These are phyloP conservation scores for Arabidopsis arenosa DNA, from an alignment of 345 rosid genomes.

Conservation along the genomic window DNA sequence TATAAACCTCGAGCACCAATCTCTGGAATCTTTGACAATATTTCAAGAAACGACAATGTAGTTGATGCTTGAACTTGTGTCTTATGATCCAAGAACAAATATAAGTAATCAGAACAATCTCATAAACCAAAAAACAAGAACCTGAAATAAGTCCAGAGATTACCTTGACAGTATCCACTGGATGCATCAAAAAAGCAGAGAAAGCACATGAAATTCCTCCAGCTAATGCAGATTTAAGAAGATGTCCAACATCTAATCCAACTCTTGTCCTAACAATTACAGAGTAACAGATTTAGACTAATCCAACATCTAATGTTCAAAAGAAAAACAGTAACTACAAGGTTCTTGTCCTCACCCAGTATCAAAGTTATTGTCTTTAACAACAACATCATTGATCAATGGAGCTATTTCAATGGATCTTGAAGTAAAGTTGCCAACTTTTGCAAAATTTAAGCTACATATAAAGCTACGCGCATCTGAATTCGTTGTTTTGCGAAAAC, in stretches of 20 bases:
- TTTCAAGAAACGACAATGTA: conserved; percentile 71
- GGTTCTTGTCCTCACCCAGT: conserved; percentile 19
- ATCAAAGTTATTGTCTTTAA: neutral
- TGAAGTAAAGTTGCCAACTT: conserved; percentile 62
- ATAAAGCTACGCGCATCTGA: conserved; percentile 61
- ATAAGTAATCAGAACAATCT: neutral
- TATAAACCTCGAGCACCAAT: conserved; percentile 82
- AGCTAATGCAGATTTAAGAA: conserved; percentile 90
- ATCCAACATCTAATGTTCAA: neutral
- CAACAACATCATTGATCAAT: conserved; percentile 30
- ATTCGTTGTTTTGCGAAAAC: conserved; percentile 50
- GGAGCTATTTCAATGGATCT: conserved; percentile 14
- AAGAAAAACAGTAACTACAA: neutral
- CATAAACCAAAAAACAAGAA: conserved; percentile 14
- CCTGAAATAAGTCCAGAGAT: neutral
- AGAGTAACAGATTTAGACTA: no score
- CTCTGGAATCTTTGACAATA: conserved; percentile 82
- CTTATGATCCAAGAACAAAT: conserved; percentile 44
- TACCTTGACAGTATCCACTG: conserved; percentile 86
- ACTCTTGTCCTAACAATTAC: conserved; percentile 70
- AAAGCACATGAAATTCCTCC: conserved; percentile 95
- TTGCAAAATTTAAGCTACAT: conserved; percentile 76
- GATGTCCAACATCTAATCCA: conserved; percentile 74
- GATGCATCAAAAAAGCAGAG: conserved; percentile 83
- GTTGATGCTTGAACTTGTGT: conserved; percentile 95